Base-by-base conservation (phyloP, 352 stramenopile genomes). In the Globisporangium cederbergense region DNA sequence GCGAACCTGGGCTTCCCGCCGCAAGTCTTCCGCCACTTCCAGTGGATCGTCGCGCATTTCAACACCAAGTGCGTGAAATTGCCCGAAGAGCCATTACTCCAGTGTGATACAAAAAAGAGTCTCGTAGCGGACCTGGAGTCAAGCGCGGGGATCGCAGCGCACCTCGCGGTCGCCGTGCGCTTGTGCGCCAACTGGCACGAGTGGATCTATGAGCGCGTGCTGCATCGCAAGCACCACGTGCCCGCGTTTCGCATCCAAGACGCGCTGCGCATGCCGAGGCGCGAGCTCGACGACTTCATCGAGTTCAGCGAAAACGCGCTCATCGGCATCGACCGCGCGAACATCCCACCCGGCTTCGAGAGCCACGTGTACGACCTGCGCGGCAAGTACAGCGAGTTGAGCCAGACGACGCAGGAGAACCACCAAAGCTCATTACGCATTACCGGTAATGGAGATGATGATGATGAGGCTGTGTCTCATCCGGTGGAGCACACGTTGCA, bases 111-210 rank as follows among this genome's bases (percentile, higher is more conserved):
- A 11, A 49, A 10, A n/a, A 70, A 32, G 25, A 45, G 2, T 22
- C 1, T 14, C 7, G 9, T 34, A n/a, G 40, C 68, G 4, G 52
- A 47, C 58, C 1, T 73, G 9, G 68, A 81, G 30, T 87, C 80
- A 0, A 76, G 74, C 0, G 42, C 81, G 6, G 81, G 77, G 1
- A 88, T 95, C 47, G 75, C 81, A 3, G 86, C 79, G 8, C 80
- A 88, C 28, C 49, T 95, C 34, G 68, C 84, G 0, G 81, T 84
- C 1, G 84, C 86, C 2, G 70, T 93, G 47, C 83, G 80, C 46
- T 74, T 95, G 68, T 90, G 79, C 62, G 82, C 78, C 0, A 86
- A 88, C 54, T 95, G 86, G 86, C 79, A 86, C 62, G 78, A 91
- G 56, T 95, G 83, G 84, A 76, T 90, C 55, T 93, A 91, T 57